Evolutionary conservation across 495 filamentous ascomycete genomes (phyloP).

Genomic region (Podospora bellae-mahoneyi): DNA sequence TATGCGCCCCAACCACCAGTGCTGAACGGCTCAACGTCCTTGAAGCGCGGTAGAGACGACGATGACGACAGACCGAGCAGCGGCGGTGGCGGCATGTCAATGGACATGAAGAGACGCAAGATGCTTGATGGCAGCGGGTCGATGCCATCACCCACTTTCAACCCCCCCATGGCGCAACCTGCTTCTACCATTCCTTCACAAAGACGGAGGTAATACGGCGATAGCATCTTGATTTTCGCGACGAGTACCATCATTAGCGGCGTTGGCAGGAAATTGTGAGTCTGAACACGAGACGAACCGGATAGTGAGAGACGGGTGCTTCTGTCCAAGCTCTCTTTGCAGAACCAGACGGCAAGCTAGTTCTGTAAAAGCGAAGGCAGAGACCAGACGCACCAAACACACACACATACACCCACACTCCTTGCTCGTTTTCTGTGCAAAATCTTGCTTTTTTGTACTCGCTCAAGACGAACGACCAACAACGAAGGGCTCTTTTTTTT

Average conservation of each 20-base stretch:
- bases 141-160: constrained; percentile 45
- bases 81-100: constrained; percentile 50
- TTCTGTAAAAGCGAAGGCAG: neutral
- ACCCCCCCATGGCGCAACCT: constrained; percentile 44
- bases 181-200: constrained; percentile 37
- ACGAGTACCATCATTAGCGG: neutral
- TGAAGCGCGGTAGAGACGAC: constrained; percentile 69
- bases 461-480: constrained; percentile 23
- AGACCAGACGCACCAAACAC: constrained; percentile 10
- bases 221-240: neutral
- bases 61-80: constrained; percentile 71
- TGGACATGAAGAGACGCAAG: constrained; percentile 80
- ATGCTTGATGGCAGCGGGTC: constrained; percentile 51
- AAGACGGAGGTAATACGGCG: constrained; percentile 29
- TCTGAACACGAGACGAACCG: neutral
- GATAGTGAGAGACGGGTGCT: neutral
- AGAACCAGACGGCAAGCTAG: neutral
- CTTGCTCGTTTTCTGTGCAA: constrained; percentile 14
- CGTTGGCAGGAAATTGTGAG: neutral
- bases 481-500: neutral
- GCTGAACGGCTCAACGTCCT: constrained; percentile 55
- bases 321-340: neutral
- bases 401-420: neutral
- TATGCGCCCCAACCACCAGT: constrained; percentile 53
- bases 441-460: constrained; percentile 35